These are phyloP conservation scores for Zalerion maritima DNA, from an alignment of 495 filamentous ascomycete species.

Conservation along the genomic window DNA sequence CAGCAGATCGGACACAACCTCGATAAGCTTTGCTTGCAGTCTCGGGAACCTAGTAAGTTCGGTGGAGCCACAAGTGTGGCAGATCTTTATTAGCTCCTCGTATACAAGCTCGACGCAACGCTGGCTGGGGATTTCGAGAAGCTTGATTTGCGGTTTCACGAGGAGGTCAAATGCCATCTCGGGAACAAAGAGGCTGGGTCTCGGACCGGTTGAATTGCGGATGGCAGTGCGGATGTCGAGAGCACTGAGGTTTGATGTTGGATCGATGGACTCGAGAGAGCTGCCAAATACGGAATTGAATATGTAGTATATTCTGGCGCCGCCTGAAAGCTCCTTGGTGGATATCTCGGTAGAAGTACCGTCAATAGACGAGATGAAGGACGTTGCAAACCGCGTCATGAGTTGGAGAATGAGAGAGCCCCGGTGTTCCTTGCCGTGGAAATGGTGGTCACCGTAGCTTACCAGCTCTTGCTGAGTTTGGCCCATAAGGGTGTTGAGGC, in stretches of 20 bases:
- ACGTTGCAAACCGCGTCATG: constrained; percentile 96
- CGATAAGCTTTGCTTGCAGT: constrained; percentile 91
- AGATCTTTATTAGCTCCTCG: constrained; percentile 98
- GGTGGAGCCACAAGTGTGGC: constrained; percentile 93
- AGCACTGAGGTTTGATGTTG: constrained; percentile 83
- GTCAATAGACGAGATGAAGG: constrained; percentile 97
- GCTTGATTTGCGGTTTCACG: constrained; percentile 96
- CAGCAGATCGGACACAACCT: constrained; percentile 93
- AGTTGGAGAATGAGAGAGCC: constrained; percentile 89
- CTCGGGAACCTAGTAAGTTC: constrained; percentile 86
- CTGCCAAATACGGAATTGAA: constrained; percentile 99
- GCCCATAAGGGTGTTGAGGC: constrained; percentile 95
- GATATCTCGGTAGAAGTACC: constrained; percentile 97
- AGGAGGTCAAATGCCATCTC: constrained; percentile 95
- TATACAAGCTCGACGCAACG: constrained; percentile 96
- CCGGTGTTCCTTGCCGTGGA: constrained; percentile 92
- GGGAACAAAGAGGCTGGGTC: constrained; percentile 90
- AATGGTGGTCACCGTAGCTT: constrained; percentile 95
- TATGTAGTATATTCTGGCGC: constrained; percentile 96
- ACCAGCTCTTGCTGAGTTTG: constrained; percentile 98
- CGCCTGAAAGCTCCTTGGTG: constrained; percentile 94
- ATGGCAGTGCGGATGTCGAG: constrained; percentile 98
- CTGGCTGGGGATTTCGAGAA: constrained; percentile 89
- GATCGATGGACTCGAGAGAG: constrained; percentile 89
- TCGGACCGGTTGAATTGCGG: constrained; percentile 91